These are phyloP conservation scores for Aspergillus ochraceoroseus DNA, from an alignment of 2,329 filamentous ascomycete genomes.

Conservation along the genomic window DNA sequence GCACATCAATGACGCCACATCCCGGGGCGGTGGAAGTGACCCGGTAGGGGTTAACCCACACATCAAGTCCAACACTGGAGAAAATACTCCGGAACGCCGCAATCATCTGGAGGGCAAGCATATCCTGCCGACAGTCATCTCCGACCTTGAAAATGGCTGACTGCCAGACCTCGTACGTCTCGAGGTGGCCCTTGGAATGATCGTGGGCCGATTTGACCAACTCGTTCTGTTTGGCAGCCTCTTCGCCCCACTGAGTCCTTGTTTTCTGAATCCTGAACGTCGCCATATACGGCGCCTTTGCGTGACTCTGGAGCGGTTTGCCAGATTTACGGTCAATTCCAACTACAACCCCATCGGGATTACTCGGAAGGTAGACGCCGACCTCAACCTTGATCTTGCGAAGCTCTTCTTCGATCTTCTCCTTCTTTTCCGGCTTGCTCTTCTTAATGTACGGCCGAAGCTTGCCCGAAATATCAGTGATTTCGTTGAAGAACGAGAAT, in stretches of 20 bases:
- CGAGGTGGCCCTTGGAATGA: conserved; percentile 28
- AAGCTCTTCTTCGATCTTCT: conserved; percentile 97
- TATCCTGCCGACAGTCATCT: conserved; percentile 95
- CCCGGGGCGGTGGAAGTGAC: conserved; percentile 96
- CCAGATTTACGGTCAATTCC: conserved; percentile 97
- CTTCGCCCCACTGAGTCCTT: conserved; percentile 36
- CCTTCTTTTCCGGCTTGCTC: conserved; percentile 93
- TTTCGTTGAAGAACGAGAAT: conserved; percentile 96
- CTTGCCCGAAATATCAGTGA: conserved; percentile 92
- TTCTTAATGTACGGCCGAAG: conserved; percentile 88
- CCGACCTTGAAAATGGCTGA: conserved; percentile 99
- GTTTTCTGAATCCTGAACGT: conserved; percentile 94
- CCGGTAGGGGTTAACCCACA: conserved; percentile 94
- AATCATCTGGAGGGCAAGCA: conserved; percentile 96
- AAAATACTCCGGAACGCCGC: conserved; percentile 96
- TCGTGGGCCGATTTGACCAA: conserved; percentile 12
- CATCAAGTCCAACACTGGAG: conserved; percentile 87
- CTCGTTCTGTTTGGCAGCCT: conserved; percentile 26
- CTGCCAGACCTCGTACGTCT: conserved; percentile 92
- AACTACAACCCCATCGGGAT: conserved; percentile 93
- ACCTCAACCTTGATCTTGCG: conserved; percentile 96
- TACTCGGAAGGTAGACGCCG: conserved; percentile 93
- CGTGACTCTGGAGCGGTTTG: conserved; percentile 94
- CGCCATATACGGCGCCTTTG: conserved; percentile 98
- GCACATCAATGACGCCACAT: conserved; percentile 95